Conservation (phyloP, 1,139 yeast species). For the Pichia sp. region DNA sequence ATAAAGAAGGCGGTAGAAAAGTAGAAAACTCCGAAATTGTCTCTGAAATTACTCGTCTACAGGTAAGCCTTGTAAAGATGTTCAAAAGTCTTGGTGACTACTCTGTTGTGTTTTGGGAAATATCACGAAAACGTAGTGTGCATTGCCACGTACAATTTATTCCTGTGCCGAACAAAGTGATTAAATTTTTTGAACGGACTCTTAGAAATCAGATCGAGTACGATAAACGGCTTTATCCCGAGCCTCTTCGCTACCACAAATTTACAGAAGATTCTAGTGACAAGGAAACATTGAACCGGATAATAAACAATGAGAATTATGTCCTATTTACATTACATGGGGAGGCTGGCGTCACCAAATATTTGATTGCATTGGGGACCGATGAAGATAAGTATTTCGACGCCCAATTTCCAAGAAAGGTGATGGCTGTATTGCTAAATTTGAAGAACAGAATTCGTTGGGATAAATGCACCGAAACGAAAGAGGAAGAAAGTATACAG, state of each 20-base stretch:
- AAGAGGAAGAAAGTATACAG: slow-evolving; percentile 55
- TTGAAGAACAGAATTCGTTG: slow-evolving; percentile 63
- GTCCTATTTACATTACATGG: slow-evolving; percentile 36
- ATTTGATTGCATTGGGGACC: slow-evolving; percentile 29
- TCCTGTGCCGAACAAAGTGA: slow-evolving; percentile 48
- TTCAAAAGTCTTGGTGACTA: slow-evolving; percentile 36
- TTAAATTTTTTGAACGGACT: slow-evolving; percentile 38
- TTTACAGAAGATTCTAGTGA: slow-evolving; percentile 27
- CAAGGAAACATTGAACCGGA: slow-evolving; percentile 25
- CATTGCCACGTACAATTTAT: slow-evolving; percentile 65
- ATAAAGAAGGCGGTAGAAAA: slow-evolving; percentile 21
- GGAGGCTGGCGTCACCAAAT: slow-evolving; percentile 15
- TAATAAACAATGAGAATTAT: slow-evolving; percentile 39
- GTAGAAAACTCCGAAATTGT: slow-evolving; percentile 35
- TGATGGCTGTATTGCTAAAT: slow-evolving; percentile 55
- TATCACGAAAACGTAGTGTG: slow-evolving; percentile 51
- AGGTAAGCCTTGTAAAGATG: slow-evolving; percentile 43
- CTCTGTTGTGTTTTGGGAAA: slow-evolving; percentile 56
- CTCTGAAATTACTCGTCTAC: slow-evolving; percentile 42
- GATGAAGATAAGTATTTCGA: slow-evolving; percentile 40
- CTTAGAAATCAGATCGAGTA: slow-evolving; percentile 37
- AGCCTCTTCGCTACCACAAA: slow-evolving; percentile 44
- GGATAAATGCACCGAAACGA: slow-evolving; percentile 67
- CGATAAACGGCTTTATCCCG: slow-evolving; percentile 42
- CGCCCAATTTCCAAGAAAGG: slow-evolving; percentile 75